Percentiles rank a stretch among this genome's conserved stretches.
These are phyloP conservation scores for Dactylellina leptospora DNA, from an alignment of 2,329 filamentous ascomycete genomes.

Conservation along the genomic window DNA sequence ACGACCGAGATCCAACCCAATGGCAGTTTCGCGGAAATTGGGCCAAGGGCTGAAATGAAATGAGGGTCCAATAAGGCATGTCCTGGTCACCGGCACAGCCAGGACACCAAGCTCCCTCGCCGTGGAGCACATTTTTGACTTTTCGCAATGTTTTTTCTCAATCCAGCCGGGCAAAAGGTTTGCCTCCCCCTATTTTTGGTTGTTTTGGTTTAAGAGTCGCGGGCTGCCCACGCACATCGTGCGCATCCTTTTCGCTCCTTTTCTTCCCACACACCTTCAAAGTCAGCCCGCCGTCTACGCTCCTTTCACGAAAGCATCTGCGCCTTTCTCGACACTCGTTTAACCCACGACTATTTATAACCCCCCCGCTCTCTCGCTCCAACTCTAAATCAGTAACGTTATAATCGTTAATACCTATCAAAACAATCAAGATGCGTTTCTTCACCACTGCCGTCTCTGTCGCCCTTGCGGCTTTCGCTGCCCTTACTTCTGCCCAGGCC, in stretches of 20 bases:
- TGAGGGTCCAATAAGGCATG: constrained; percentile 53
- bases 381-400: constrained; percentile 10
- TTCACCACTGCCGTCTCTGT: constrained; percentile 43
- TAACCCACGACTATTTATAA: constrained; percentile 39
- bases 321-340: constrained; percentile 51
- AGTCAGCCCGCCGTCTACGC: constrained; percentile 42
- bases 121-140: constrained; percentile 47
- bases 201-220: constrained; percentile 52
- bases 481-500: constrained; percentile 17
- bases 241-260: constrained; percentile 32
- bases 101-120: not conserved
- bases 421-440: constrained; percentile 47
- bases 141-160: constrained; percentile 26
- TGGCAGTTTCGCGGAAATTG: constrained; percentile 48
- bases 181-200: constrained; percentile 48
- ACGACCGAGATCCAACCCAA: constrained; percentile 37
- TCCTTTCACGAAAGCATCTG: constrained; percentile 50
- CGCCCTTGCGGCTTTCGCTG: constrained; percentile 34
- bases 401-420: constrained; percentile 30
- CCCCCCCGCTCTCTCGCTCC: constrained; percentile 19
- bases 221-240: constrained; percentile 42
- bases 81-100: constrained; percentile 11
- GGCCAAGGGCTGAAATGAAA: constrained; percentile 51
- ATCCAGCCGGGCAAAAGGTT: constrained; percentile 36
- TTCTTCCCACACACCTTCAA: constrained; percentile 32